phyloP scores from a whole-genome alignment of 805 yeast genomes.

The Candida methanosorbosa region DNA sequence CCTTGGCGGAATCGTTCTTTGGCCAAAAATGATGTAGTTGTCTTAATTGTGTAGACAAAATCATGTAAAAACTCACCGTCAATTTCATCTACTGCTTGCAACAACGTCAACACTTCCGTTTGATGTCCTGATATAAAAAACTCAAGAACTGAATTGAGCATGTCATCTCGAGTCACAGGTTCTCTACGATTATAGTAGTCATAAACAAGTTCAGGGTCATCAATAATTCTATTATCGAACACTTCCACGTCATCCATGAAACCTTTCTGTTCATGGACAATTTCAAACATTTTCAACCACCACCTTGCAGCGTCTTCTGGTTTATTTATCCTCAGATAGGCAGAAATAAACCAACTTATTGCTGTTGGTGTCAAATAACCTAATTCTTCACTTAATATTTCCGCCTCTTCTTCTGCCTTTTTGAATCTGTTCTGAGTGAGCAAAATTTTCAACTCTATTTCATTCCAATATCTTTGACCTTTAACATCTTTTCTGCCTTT shows the following conservation, averaged over 20 bases:
- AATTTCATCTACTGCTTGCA: background rate
- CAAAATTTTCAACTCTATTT: constrained; percentile 34
- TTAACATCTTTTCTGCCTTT: constrained; percentile 23
- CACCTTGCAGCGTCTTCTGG: constrained; percentile 22
- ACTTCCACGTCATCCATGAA: constrained; percentile 8
- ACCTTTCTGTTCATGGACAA: constrained; percentile 14
- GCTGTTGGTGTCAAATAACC: constrained; percentile 30
- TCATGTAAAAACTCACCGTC: constrained; percentile 10
- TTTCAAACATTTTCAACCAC: constrained; percentile 18
- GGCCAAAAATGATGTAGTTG: background rate
- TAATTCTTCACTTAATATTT: constrained; percentile 18
- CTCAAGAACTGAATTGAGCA: no score
- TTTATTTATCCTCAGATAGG: constrained; percentile 19
- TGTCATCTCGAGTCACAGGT: constrained; percentile 16
- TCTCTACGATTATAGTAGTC: constrained; percentile 20
- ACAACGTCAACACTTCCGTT: no score
- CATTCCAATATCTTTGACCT: constrained; percentile 44
- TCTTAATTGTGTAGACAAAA: background rate
- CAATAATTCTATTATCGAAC: constrained; percentile 1
- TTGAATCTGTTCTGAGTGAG: constrained; percentile 24
- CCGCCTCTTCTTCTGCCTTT: constrained; percentile 27
- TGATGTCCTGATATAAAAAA: no score
- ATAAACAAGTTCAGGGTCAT: constrained; percentile 13
- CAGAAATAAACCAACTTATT: constrained; percentile 25
- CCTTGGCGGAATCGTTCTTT: background rate